phyloP scores from a whole-genome alignment of 2,329 filamentous ascomycete genomes.

The Helotiales sp. region DNA sequence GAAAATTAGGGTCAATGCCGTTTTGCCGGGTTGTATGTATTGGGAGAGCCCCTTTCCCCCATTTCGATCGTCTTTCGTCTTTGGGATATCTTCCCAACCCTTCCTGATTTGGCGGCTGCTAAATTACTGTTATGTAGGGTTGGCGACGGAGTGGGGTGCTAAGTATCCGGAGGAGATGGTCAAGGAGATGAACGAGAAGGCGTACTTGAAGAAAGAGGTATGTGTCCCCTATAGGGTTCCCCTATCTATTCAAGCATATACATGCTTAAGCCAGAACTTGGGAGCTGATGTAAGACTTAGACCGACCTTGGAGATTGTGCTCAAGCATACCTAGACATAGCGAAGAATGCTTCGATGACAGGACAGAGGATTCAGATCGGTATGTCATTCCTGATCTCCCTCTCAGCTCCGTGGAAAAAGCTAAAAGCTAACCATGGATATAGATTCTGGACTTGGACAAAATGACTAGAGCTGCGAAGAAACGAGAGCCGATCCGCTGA shows the following conservation, averaged over 20 bases:
- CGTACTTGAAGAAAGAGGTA: slow-evolving; percentile 61
- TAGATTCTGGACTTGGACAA: slow-evolving; percentile 28
- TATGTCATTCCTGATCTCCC: slow-evolving; percentile 27
- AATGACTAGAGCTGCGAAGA: no score
- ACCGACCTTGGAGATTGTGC: slow-evolving; percentile 59
- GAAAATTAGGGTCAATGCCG: slow-evolving; percentile 67
- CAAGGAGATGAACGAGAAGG: slow-evolving; percentile 52
- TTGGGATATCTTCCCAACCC: no score
- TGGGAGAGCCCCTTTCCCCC: no score
- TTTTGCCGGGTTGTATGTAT: slow-evolving; percentile 68
- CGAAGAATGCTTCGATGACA: slow-evolving; percentile 51
- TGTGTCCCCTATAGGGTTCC: background rate
- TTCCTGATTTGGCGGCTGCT: background rate
- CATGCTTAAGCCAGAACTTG: no score
- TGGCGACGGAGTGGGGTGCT: slow-evolving; percentile 53
- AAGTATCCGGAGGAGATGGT: slow-evolving; percentile 59
- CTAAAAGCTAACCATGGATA: slow-evolving; percentile 1
- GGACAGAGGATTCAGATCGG: slow-evolving; percentile 43
- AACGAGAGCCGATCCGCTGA: no score
- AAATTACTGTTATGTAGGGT: no score
- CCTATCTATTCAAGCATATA: no score
- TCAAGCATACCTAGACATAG: slow-evolving; percentile 58
- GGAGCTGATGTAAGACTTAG: slow-evolving; percentile 32
- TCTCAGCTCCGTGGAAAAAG: background rate
- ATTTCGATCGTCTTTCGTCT: no score